These are phyloP conservation scores for Udeniomyces megalosporus DNA, from an alignment of 768 basidiomycete species.

Conservation along the genomic window DNA sequence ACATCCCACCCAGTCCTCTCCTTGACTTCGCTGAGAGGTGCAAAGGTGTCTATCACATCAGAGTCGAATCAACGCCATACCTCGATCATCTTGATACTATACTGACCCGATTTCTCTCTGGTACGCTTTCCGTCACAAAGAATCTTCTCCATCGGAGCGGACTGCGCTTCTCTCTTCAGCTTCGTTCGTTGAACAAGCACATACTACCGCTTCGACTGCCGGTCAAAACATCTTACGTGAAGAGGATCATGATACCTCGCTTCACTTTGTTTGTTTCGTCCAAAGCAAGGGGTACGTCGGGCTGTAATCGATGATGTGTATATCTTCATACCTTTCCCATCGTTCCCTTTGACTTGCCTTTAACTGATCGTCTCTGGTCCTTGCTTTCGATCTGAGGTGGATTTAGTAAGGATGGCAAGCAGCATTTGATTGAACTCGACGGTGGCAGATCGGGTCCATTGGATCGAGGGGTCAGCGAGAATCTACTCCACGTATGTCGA, in stretches of 20 bases:
- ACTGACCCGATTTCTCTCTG: background rate
- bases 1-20: slow-evolving; percentile 19
- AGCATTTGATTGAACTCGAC: slow-evolving; percentile 64
- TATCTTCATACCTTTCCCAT: background rate
- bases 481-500: slow-evolving; percentile 23
- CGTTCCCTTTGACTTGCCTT: background rate
- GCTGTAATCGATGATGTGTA: too few relatives aligned
- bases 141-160: slow-evolving; percentile 48
- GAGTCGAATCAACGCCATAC: background rate
- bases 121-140: background rate
- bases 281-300: slow-evolving; percentile 36
- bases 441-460: slow-evolving; percentile 61
- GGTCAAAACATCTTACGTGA: slow-evolving; percentile 52
- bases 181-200: slow-evolving; percentile 58
- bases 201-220: slow-evolving; percentile 47
- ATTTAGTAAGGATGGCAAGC: slow-evolving; percentile 15
- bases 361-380: background rate
- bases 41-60: background rate
- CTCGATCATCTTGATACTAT: background rate
- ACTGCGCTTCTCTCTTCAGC: slow-evolving; percentile 60
- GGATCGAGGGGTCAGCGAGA: slow-evolving; percentile 35
- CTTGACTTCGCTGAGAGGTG: slow-evolving; percentile 24
- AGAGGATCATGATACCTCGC: slow-evolving; percentile 47
- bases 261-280: slow-evolving; percentile 82
- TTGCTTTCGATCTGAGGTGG: background rate